These are phyloP conservation scores for Micractinium conductrix DNA, from an alignment of 139 green algal species.

Conservation along the genomic window DNA sequence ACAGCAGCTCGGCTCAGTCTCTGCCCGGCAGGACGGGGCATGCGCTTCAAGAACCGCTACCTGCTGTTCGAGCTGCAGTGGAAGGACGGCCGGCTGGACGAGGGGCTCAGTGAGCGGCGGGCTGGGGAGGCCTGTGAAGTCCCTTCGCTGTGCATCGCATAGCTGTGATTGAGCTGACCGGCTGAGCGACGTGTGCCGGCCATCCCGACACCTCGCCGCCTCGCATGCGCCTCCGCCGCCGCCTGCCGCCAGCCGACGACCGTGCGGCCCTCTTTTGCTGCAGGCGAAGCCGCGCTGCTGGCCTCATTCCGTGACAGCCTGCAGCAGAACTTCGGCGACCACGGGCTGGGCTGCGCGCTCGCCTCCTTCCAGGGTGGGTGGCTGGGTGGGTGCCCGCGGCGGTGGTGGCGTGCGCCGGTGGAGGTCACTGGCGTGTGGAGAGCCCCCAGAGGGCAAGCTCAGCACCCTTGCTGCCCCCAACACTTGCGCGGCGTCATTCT, in stretches of 20 bases:
- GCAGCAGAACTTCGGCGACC: slow-evolving; percentile 53
- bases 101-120: slow-evolving; percentile 34
- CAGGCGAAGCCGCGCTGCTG: slow-evolving; percentile 43
- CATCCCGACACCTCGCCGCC: background rate
- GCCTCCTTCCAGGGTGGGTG: slow-evolving; percentile 43
- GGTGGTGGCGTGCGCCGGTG: no score
- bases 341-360: slow-evolving; percentile 34
- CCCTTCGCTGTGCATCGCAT: no score
- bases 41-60: slow-evolving; percentile 61
- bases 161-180: no score
- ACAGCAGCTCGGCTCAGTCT: no score
- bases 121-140: no score
- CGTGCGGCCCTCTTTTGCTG: background rate
- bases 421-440: no score
- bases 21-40: no score
- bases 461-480: background rate
- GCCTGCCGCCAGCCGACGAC: background rate
- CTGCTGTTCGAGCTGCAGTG: slow-evolving; percentile 51
- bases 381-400: background rate
- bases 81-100: slow-evolving; percentile 56
- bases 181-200: no score
- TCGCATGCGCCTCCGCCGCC: background rate
- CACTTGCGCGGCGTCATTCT: background rate
- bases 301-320: slow-evolving; percentile 44
- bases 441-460: background rate